Evolutionary conservation across 495 filamentous ascomycete genomes (phyloP), one percentile per base, ranked within the genome.

Genomic region (Hypoxylon trugodes): DNA sequence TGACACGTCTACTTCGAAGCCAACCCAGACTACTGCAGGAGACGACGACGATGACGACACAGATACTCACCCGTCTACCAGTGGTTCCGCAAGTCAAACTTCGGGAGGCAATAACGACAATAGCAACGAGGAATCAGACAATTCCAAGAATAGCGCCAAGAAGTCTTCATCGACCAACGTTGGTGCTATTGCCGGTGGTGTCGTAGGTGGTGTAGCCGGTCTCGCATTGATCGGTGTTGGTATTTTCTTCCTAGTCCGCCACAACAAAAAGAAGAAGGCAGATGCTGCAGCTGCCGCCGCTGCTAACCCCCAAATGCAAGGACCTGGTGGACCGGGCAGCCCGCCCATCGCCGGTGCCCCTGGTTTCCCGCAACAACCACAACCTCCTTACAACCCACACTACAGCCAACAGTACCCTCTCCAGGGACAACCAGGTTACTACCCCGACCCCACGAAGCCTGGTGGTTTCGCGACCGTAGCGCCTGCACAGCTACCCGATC

Each of bases 161-260:
- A n/a, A n/a, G n/a, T n/a, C n/a, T n/a, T 74, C 74, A 2, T 67
- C 69, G n/a, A 72, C 69, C 1, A 72, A 71, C 19, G 53, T 76
- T 16, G 77, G 76, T 12, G 73, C 79, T 42, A 80, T 84, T 36
- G 77, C 76, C 6, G 81, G 81, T 9, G 81, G 81, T 32, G 77
- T 77, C 19, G 73, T 83, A 5, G 81, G 81, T 26, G 81, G 79
- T 16, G 68, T 82, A 24, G 81, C 61, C 7, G 75, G 68, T 16
- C 58, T 80, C n/a, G 74, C 70, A 5, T 65, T 82, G n/a, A 65
- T 76, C 50, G 73, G 65, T 5, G 47, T 81, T 7, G 77, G 60
- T 26, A 61, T 75, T 35, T 66, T 76, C 57, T 76, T 77, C 65
- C 36, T 81, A 22, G 15, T 76, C 32, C 74, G 73, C 15, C 69